Base-by-base conservation (phyloP, 2,329 filamentous ascomycete genomes). In the Exophiala sideris region DNA sequence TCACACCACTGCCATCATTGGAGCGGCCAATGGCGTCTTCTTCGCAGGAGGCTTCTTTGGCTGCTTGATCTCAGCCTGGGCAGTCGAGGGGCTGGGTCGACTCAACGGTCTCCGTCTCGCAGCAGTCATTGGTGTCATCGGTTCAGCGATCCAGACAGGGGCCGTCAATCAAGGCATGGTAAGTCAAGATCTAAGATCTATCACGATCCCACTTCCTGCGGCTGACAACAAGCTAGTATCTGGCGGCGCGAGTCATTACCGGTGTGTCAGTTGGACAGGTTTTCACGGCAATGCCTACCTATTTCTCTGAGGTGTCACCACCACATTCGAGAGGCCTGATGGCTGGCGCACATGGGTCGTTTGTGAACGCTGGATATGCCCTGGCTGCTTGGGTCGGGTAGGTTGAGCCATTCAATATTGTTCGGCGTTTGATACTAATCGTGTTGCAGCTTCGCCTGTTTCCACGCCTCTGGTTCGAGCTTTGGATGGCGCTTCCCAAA, bases 21-120 rank as follows among this genome's bases (percentile, higher is more conserved):
- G 69, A 12, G 73, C 71, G 12, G 65, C 74, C 41, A 75, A 75
- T 59, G 74, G 73, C 14, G 63, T 75, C 4, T 73, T 72, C 56
- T 71, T 70, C 16, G 73, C 71, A 1, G 73, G 73, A 8, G 70
- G 65, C 11, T 66, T 67, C 39, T 57, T 70, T 14, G 73, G 69
- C 16, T 66, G 65, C 18, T 40, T 71, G 1, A 64, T 68, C 53
- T 69, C 67, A 21, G 66, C 68, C 7, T 74, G 72, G 72, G 62
- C 59, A 9, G 67, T 67, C 2, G 69, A 73, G 48, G 61, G 61
- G 38, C 65, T 67, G 36, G 66, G 71, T 8, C 65, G 73, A 2
- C 70, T 71, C 46, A 62, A 63, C 12, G 69, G 65, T n/a, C 69
- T 73, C 29, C 66, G 69, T 55, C 42, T 71, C 4, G 71, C 69